Base-by-base conservation (phyloP, 2,329 filamentous ascomycete species). In the Fusarium guadeloupense region DNA sequence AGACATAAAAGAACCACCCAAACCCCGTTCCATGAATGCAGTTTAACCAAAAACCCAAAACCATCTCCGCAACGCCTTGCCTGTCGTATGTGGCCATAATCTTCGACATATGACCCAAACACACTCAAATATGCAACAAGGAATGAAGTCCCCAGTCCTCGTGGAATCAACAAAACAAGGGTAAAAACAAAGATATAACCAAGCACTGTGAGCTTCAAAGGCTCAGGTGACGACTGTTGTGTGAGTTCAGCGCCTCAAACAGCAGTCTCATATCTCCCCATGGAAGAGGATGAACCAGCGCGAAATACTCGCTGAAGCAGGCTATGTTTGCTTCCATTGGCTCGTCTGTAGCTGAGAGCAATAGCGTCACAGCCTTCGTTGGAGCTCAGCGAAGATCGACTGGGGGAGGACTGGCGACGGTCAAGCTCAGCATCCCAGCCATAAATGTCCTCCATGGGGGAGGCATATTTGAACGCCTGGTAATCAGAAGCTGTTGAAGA, bases 391-490 rank as follows among this genome's bases (percentile, higher is more conserved):
- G 56, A 65, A 6, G 53, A 38, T 16, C 55, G 46, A 13, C 56
- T 50, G 28, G 51, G 43, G 6, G 51, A 33, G 7, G 43, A 44
- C 17, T 56, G 41, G 10, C 60, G 54, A 37, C 67, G 68, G 14
- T 69, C 53, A 37, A 70, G 69, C 60, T 81, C 81, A 9, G 81
- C 81, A 54, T 85, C 82, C 83, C 83, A 85, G 12, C 83, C 83
- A 51, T 85, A 85, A 5, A 77, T 64, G 50, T 85, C 82, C 17
- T 45, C 49, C 6, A 59, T 42, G 2, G 65, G 47, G 9, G 65
- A 59, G 4, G 66, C 51, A 33, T 56, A 63, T 37, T 58, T 54
- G 25, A 55, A 69, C 3, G 56, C 56, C 16, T 59, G 31, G 2
- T 52, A 33, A 28, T 59, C 66, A 12, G 51, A 44, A 34, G 38